Evolutionary conservation across 805 yeast genomes (phyloP), one percentile per base, ranked within the genome.

Genomic region (Yarrowia divulgata): DNA sequence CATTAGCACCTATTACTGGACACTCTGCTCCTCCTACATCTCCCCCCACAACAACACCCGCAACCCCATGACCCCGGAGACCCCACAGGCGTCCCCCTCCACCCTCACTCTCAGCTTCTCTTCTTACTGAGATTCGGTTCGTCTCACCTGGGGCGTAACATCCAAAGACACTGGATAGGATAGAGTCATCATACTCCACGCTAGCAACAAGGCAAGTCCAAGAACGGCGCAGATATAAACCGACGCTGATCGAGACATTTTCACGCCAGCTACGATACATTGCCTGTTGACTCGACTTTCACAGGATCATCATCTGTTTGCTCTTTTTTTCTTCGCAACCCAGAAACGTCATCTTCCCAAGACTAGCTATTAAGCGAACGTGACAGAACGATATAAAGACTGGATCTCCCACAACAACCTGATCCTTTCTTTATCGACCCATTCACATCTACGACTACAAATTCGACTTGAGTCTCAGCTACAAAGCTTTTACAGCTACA

Each of bases 11-110:
- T 8, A 2, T 43, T 9, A 1, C 23, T 18, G 29, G 29, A 23
- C 29, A 23, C 29, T 23, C 4, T 23, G 29, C 29, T 23, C 29
- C 29, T 23, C 29, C 29, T 2, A 23, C 29, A 2, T 23, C 29
- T 23, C 29, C 29, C 46, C 16, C 10, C 58, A 35, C 48, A 3
- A 19, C 37, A 32, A 3, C 12, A 1, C 12, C 29, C 66, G 49
- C 66, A 23, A 60, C 52, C 66, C 52, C 52, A 60, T 60, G 66
- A 60, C 19, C 66, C 39, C 66, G 42, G 66, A 60, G 66, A 60
- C 66, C 50, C 19, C 52, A 4, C 12, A 6, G 18, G 42, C 66
- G 50, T 23, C 66, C 34, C 19, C 50, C 9, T 3, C 14, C 52
- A 14, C n/a, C 29, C 29, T 23, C 29, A 23, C 4, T 23, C 29